Base-by-base conservation (phyloP, 768 basidiomycete genomes). In the Collybiopsis luxurians region DNA sequence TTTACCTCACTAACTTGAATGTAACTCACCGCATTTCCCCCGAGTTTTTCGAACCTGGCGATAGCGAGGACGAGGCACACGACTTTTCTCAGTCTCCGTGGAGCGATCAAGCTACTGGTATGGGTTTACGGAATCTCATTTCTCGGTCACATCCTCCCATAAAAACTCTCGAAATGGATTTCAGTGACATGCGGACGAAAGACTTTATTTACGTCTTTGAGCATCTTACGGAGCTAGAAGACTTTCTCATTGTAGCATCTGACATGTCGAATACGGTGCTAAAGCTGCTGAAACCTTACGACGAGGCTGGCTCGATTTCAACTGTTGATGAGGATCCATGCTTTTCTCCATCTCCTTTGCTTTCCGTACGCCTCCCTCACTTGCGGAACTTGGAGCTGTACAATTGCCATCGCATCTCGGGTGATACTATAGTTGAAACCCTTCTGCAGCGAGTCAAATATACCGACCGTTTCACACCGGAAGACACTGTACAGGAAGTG, bases 111-210 rank as follows among this genome's bases (percentile, higher is more conserved):
- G 86, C 86, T 21, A 91, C 87, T 2, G 90, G 90, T 21, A 88
- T 90, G 87, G 90, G 90, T 11, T 71, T 92, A 21, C 84, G 90
- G 27, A 77, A 73, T 44, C 79, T 92, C 54, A 77, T 90, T 30
- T 64, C 70, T 9, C 81, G 86, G 10, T 85, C 79, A 56, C 73
- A 72, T 48, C 90, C 90, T 2, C 86, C 86, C 13, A 71, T 92
- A 39, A 76, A 76, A 47, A 68, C 83, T 30, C 79, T 91, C 23
- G 80, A 86, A 65, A 91, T 92, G 89, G 85, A 91, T 63, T 87
- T 85, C 62, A 85, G 86, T 53, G 90, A 91, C 70, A 85, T 90
- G 83, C 85, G 89, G 44, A 91, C 89, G 30, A 91, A 90, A 71
- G 90, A 92, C 65, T 92, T 92, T 65, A 66, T 63, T 28, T 89